Conservation (phyloP, 495 filamentous ascomycete species). For the Aspergillus diversus region DNA sequence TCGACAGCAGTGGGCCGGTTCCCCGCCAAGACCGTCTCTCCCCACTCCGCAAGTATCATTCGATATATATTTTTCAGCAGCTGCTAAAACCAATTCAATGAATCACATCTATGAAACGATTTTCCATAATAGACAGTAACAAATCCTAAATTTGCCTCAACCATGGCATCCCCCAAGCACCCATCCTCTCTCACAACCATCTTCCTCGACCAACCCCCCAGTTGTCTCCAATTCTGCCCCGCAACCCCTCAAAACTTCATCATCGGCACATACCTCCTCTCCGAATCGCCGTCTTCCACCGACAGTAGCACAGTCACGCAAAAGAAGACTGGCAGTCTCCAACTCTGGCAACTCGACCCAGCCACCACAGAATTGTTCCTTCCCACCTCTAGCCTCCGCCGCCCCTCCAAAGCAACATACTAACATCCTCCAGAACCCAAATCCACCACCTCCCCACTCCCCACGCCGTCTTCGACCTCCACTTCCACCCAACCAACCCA, state of each 20-base stretch:
- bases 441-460: constrained; percentile 55
- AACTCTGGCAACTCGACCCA: constrained; percentile 61
- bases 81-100: no score
- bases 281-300: constrained; percentile 44
- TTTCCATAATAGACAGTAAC: neutral
- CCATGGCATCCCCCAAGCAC: constrained; percentile 18
- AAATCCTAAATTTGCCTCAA: neutral
- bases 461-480: constrained; percentile 82
- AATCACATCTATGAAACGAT: no score
- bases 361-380: constrained; percentile 49
- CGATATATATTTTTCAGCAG: no score
- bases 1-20: no score
- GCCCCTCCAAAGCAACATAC: neutral
- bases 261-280: constrained; percentile 84
- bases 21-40: no score
- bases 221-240: constrained; percentile 83
- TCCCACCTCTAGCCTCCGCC: neutral
- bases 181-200: constrained; percentile 41
- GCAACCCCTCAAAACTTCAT: constrained; percentile 67
- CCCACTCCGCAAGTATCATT: no score
- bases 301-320: constrained; percentile 43
- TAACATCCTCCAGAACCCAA: constrained; percentile 31
- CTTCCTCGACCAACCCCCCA: constrained; percentile 66
- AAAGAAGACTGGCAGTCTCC: constrained; percentile 71
- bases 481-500: constrained; percentile 67